phyloP scores from a whole-genome alignment of 2,329 filamentous ascomycete species.

The Pseudocercospora ulei region DNA sequence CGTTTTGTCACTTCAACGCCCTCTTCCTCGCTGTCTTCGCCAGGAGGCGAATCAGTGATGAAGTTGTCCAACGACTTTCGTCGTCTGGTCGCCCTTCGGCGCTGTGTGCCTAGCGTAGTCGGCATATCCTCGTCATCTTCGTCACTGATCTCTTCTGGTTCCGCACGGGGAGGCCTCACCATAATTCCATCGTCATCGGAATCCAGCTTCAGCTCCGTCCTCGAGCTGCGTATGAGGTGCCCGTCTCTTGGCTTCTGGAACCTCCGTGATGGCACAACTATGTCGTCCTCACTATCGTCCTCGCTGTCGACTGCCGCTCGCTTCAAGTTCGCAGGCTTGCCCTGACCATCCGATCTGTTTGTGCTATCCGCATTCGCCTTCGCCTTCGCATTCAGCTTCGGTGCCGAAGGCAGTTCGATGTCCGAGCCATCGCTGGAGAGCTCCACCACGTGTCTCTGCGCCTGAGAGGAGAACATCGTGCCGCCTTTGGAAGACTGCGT shows the following conservation, averaged over 20 bases:
- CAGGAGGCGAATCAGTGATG: constrained; percentile 22
- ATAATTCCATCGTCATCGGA: constrained; percentile 13
- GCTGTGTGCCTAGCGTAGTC: constrained; percentile 26
- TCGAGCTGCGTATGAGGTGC: constrained; percentile 11
- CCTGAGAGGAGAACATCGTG: constrained; percentile 28
- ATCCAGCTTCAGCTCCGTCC: constrained; percentile 14
- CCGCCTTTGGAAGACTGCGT: constrained; percentile 21
- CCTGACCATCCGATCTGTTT: neutral
- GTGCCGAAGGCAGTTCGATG: constrained; percentile 17
- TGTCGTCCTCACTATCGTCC: constrained; percentile 2
- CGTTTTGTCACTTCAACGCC: constrained; percentile 20
- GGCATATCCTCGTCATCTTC: constrained; percentile 30
- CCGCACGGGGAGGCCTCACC: neutral
- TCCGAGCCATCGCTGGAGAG: constrained; percentile 24
- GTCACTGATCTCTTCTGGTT: constrained; percentile 20
- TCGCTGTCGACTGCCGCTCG: neutral
- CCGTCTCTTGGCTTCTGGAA: constrained; percentile 2
- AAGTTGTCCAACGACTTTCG: constrained; percentile 22
- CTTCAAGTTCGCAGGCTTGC: no score
- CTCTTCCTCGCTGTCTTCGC: constrained; percentile 30
- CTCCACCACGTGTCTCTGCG: constrained; percentile 14
- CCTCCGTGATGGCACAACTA: neutral
- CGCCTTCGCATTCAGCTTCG: constrained; percentile 8
- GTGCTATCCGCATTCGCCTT: constrained; percentile 8
- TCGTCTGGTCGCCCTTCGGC: constrained; percentile 17